These are phyloP conservation scores for Septoria linicola DNA, from an alignment of 2,329 filamentous ascomycete species.

Conservation along the genomic window DNA sequence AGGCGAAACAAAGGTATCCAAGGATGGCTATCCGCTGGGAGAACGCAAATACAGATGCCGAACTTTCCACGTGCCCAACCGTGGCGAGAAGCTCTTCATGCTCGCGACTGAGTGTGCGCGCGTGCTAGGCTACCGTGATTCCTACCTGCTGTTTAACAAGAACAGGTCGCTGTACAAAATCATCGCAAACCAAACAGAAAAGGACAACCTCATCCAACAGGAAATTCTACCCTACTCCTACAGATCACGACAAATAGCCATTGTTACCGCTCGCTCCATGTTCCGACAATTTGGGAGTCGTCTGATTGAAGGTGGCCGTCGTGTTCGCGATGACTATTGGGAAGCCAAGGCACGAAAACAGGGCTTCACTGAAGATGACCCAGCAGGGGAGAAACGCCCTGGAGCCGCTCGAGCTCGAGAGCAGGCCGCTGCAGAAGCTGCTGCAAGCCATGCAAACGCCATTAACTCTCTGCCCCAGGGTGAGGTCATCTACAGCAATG, in stretches of 20 bases:
- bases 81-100: slow-evolving; percentile 96
- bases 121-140: slow-evolving; percentile 90
- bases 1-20: slow-evolving; percentile 89
- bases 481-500: slow-evolving; percentile 81
- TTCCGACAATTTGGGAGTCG: slow-evolving; percentile 97
- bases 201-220: slow-evolving; percentile 92
- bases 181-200: slow-evolving; percentile 91
- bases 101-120: slow-evolving; percentile 95
- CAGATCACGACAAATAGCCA: slow-evolving; percentile 95
- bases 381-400: slow-evolving; percentile 92
- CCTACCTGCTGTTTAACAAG: slow-evolving; percentile 98
- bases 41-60: slow-evolving; percentile 86
- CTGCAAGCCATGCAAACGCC: slow-evolving; percentile 58
- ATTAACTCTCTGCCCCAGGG: slow-evolving; percentile 66
- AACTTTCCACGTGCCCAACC: slow-evolving; percentile 87
- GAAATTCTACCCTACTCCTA: slow-evolving; percentile 97
- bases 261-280: slow-evolving; percentile 97
- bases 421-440: slow-evolving; percentile 68
- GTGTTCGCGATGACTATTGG: slow-evolving; percentile 98
- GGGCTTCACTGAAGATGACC: slow-evolving; percentile 94
- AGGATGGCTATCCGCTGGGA: slow-evolving; percentile 77
- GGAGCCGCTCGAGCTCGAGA: slow-evolving; percentile 87
- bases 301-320: slow-evolving; percentile 82
- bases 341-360: slow-evolving; percentile 96
- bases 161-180: slow-evolving; percentile 97